These are phyloP conservation scores for Nepenthes alata DNA, from an alignment of 179 eudicot species.

Conservation along the genomic window DNA sequence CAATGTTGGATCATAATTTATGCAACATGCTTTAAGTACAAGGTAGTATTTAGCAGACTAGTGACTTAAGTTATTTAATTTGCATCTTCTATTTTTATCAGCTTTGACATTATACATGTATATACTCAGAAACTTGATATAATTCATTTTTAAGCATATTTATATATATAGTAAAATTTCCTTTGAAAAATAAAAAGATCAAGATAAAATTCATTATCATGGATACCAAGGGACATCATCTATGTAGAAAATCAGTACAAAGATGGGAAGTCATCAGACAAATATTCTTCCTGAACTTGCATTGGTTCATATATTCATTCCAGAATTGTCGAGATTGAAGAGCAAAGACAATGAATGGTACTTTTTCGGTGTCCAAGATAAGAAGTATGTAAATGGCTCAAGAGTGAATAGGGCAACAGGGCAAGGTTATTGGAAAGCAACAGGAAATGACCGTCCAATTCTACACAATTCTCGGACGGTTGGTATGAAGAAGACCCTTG, in stretches of 20 bases:
- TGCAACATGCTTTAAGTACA: too few species aligned
- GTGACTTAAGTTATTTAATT: too few species aligned
- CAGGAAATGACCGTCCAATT: slow-evolving; percentile 81
- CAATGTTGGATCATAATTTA: too few species aligned
- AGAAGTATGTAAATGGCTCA: slow-evolving; percentile 85
- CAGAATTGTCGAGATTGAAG: slow-evolving; percentile 70
- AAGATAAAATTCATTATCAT: too few species aligned
- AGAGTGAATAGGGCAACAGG: slow-evolving; percentile 93
- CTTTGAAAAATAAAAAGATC: too few species aligned
- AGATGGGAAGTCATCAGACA: background rate
- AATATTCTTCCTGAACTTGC: background rate
- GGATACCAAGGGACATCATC: too few species aligned
- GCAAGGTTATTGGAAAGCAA: slow-evolving; percentile 90
- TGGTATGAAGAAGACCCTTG: slow-evolving; percentile 96
- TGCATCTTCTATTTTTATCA: too few species aligned
- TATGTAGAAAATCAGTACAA: background rate
- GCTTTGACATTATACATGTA: too few species aligned
- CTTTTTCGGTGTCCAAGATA: slow-evolving; percentile 89
- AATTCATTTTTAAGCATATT: too few species aligned
- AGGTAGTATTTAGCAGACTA: too few species aligned
- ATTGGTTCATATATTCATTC: background rate
- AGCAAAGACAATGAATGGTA: slow-evolving; percentile 93
- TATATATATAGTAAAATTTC: too few species aligned
- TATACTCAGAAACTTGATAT: too few species aligned
- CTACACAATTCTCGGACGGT: slow-evolving; percentile 64